These are phyloP conservation scores for Cylindrotheca fusiformis DNA, from an alignment of 108 stramenopile species.

Conservation along the genomic window DNA sequence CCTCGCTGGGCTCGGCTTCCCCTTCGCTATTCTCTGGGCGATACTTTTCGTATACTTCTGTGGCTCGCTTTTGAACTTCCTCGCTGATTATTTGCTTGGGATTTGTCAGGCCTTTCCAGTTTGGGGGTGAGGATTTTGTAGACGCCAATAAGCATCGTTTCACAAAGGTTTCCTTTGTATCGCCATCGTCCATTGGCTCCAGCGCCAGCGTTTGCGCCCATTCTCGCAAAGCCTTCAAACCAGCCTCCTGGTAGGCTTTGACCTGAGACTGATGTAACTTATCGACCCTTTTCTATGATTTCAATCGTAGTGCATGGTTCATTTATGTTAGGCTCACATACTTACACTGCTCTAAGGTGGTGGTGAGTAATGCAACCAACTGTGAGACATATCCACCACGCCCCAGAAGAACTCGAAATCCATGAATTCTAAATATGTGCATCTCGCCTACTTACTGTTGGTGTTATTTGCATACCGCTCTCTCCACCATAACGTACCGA, in stretches of 20 bases:
- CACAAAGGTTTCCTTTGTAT: conserved; percentile 28
- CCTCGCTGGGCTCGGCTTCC: neutral
- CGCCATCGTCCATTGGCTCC: conserved; percentile 36
- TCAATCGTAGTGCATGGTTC: conserved; percentile 2
- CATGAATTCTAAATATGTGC: no score
- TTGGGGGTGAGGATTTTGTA: conserved; percentile 3
- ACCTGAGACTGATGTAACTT: conserved; percentile 31
- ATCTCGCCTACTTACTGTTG: no score
- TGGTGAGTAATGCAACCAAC: no score
- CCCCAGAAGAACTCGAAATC: no score
- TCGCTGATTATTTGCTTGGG: conserved; percentile 9
- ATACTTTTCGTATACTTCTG: conserved; percentile 19
- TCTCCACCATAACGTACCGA: conserved; percentile 26
- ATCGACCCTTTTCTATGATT: conserved; percentile 26
- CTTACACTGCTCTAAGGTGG: neutral
- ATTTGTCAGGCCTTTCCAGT: conserved; percentile 18
- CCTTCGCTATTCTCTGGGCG: conserved; percentile 12
- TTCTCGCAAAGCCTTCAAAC: conserved; percentile 15
- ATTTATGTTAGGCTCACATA: neutral
- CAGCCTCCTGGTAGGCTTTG: conserved; percentile 33
- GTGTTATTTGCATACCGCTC: no score
- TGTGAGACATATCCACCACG: no score
- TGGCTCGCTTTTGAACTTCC: conserved; percentile 28
- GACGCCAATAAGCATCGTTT: conserved; percentile 16
- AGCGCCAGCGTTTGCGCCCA: conserved; percentile 15